Evolutionary conservation across 2,329 filamentous ascomycete species (phyloP).

Genomic region (Microascus cirrosus): DNA sequence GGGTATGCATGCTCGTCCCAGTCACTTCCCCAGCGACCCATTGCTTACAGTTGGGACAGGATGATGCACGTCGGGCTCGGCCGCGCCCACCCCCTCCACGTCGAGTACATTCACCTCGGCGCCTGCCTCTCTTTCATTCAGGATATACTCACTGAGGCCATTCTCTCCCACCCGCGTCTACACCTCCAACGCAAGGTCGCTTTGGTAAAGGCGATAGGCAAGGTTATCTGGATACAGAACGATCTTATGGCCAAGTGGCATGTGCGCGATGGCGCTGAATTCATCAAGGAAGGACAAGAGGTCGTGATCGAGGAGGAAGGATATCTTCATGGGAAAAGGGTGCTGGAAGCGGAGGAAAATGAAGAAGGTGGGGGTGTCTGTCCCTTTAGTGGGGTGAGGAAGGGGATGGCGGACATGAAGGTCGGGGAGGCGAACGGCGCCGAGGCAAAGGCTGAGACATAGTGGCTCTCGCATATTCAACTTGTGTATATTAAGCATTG

Average conservation of each 20-base stretch:
- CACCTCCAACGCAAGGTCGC: slow-evolving; percentile 58
- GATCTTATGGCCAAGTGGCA: slow-evolving; percentile 81
- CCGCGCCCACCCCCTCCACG: slow-evolving; percentile 59
- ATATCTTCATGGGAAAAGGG: slow-evolving; percentile 50
- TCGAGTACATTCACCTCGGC: slow-evolving; percentile 74
- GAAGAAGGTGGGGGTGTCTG: neutral
- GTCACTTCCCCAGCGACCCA: neutral
- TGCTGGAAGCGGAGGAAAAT: slow-evolving; percentile 27
- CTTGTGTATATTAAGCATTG: no score
- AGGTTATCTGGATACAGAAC: slow-evolving; percentile 83
- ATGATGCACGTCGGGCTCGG: slow-evolving; percentile 76
- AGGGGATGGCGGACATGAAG: neutral
- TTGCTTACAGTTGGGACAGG: slow-evolving; percentile 18
- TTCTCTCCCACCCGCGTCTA: slow-evolving; percentile 60
- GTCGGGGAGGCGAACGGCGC: neutral
- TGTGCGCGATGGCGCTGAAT: slow-evolving; percentile 57
- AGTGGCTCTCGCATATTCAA: neutral
- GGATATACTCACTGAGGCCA: slow-evolving; percentile 65
- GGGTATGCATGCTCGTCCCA: slow-evolving; percentile 29
- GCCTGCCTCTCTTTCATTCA: slow-evolving; percentile 64
- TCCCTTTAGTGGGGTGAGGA: slow-evolving; percentile 1
- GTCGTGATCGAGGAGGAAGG: slow-evolving; percentile 49
- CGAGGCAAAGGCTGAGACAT: neutral
- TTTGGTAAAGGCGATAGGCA: slow-evolving; percentile 64
- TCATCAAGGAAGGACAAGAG: slow-evolving; percentile 23